Evolutionary conservation across 2,329 filamentous ascomycete species (phyloP).

Genomic region (Colletotrichum karsti): DNA sequence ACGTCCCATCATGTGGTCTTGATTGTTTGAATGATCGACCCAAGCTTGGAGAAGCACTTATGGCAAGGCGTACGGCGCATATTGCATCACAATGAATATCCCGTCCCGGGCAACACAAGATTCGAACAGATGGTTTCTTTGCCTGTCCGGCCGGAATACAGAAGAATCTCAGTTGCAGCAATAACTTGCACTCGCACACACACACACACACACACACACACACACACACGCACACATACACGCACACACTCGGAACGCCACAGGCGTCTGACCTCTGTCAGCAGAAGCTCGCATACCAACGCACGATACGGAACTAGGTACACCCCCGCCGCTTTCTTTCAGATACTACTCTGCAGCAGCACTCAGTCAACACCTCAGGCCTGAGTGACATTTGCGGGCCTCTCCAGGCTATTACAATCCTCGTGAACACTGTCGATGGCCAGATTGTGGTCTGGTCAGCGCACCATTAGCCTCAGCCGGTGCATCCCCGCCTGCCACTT

Average conservation of each 20-base stretch:
- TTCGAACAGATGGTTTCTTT: not conserved
- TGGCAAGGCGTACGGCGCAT: not conserved
- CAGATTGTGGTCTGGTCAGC: constrained; percentile 6
- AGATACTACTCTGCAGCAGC: not conserved
- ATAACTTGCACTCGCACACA: not conserved
- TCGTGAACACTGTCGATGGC: not conserved
- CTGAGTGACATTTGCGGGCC: not conserved
- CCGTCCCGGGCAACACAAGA: not conserved
- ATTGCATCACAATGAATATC: too few relatives aligned
- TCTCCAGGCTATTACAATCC: not conserved
- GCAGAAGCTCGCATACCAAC: constrained; percentile 1
- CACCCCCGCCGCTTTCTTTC: not conserved
- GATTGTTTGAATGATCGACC: not conserved
- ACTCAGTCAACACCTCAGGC: not conserved
- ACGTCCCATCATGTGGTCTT: not conserved
- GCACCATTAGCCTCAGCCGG: not conserved
- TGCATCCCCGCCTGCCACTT: not conserved
- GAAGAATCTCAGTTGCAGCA: not conserved
- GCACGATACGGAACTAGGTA: not conserved
- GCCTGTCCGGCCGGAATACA: not conserved
- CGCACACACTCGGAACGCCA: not conserved
- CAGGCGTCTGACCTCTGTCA: not conserved
- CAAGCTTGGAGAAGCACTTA: not conserved
- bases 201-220: not conserved
- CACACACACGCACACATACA: not conserved